These are phyloP conservation scores for Cordyceps farinosa DNA, from an alignment of 2,329 filamentous ascomycete genomes.

Conservation along the genomic window DNA sequence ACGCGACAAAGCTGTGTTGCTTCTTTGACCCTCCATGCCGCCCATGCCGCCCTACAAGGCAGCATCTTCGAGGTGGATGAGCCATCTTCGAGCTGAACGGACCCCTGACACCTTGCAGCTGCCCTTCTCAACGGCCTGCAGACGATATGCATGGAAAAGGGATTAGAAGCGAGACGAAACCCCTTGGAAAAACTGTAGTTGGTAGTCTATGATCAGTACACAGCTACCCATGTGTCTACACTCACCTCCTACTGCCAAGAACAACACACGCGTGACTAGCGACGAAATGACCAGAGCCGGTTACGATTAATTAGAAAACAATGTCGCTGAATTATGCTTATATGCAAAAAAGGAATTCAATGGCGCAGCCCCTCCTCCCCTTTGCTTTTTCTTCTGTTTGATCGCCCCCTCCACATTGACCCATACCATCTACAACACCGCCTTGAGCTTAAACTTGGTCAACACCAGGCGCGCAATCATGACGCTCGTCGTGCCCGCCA, in stretches of 20 bases:
- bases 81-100: no score
- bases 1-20: background rate
- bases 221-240: no score
- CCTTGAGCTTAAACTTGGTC: slow-evolving; percentile 21
- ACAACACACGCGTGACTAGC: background rate
- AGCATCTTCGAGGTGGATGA: no score
- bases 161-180: no score
- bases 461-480: slow-evolving; percentile 18
- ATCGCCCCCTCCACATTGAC: background rate
- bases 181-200: no score
- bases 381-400: background rate
- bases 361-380: background rate
- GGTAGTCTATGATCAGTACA: no score
- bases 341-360: background rate
- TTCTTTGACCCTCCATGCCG: no score
- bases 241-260: no score
- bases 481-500: slow-evolving; percentile 22
- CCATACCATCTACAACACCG: slow-evolving; percentile 13
- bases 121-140: no score
- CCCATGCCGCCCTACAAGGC: no score
- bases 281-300: background rate
- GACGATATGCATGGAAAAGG: no score
- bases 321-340: slow-evolving; percentile 1
- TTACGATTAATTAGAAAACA: background rate
- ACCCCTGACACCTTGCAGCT: no score